Evolutionary conservation across 2,329 filamentous ascomycete genomes (phyloP), one percentile per base, ranked within the genome.

Genomic region (Aspergillus sojae): DNA sequence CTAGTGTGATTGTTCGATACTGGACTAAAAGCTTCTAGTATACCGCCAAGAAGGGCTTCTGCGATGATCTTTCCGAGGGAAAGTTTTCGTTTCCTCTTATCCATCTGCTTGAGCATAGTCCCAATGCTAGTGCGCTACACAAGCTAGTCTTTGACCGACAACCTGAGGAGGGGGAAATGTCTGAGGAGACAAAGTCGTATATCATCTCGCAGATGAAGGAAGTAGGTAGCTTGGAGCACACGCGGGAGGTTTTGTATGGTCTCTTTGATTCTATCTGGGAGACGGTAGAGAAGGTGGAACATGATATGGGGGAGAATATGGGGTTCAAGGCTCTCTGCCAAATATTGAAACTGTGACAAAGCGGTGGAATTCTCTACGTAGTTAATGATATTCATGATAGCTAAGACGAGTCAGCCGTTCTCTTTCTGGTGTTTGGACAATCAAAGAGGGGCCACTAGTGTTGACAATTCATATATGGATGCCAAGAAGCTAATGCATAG

Each of bases 1-100:
- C 36, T 23, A 11, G 12, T 23, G 14, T 16, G 19, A 32, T 32
- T 2, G 14, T 32, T 21, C 2, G 2, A 34, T 32, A 14, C 5
- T 28, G 43, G 19, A 11, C 62, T 54, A 50, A 55, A 2, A 7
- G 21, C 48, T 4, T 19, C 2, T 32, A 74, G 72, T 81, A 81
- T 58, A 70, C 75, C 2, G 64, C 66, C 0, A 67, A 76, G 39
- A 81, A 81, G 62, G 79, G 80, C 0, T 79, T 79, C 60, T 77
- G 74, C 60, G 79, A 81, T 43, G 80, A 82, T 61, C 68, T 82
- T 0, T 75, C 77, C 28, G 79, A 82, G 65, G 79, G 80, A 0
- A 82, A 83, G 66, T 75, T 73, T 63, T 79, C 77, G 0, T 73
- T 80, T n/a, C 71, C 77, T 6, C 45, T 71, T 6, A 61, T 69